These are phyloP conservation scores for Penicillium pancosmium DNA, from an alignment of 495 filamentous ascomycete genomes.

Conservation along the genomic window DNA sequence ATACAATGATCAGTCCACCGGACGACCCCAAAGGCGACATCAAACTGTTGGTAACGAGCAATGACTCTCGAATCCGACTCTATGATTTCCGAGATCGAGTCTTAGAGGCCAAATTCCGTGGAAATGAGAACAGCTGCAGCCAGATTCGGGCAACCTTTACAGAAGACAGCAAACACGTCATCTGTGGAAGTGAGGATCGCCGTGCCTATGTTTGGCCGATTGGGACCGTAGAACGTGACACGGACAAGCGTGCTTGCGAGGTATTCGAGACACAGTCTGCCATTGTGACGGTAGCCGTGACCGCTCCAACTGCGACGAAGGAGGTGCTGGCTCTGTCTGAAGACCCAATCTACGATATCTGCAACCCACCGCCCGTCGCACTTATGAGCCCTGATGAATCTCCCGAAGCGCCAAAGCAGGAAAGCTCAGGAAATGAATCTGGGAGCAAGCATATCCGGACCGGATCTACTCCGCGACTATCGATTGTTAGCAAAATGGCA, in stretches of 20 bases:
- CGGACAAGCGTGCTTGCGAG: slow-evolving; percentile 80
- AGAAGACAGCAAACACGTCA: slow-evolving; percentile 84
- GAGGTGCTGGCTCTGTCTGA: slow-evolving; percentile 77
- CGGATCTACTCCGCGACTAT: slow-evolving; percentile 26
- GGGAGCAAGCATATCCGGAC: slow-evolving; percentile 24
- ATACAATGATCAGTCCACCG: slow-evolving; percentile 67
- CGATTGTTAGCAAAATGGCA: slow-evolving; percentile 56
- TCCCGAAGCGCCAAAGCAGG: slow-evolving; percentile 40
- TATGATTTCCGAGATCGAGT: slow-evolving; percentile 85
- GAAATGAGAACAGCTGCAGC: slow-evolving; percentile 87
- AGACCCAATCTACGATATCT: slow-evolving; percentile 93
- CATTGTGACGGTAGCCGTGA: slow-evolving; percentile 83
- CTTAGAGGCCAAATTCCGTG: slow-evolving; percentile 87
- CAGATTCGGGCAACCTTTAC: slow-evolving; percentile 91
- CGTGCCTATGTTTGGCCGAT: slow-evolving; percentile 88
- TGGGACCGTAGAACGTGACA: slow-evolving; percentile 61
- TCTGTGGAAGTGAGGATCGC: slow-evolving; percentile 91
- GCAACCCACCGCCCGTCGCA: slow-evolving; percentile 91
- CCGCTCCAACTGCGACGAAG: slow-evolving; percentile 79
- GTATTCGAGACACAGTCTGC: slow-evolving; percentile 87
- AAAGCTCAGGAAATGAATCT: slow-evolving; percentile 17
- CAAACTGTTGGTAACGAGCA: slow-evolving; percentile 89
- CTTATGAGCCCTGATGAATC: slow-evolving; percentile 74
- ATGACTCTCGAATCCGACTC: slow-evolving; percentile 90
- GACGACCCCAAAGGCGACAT: slow-evolving; percentile 69